Conservation (phyloP, 768 basidiomycete genomes). For the Auricularia heimuer region DNA sequence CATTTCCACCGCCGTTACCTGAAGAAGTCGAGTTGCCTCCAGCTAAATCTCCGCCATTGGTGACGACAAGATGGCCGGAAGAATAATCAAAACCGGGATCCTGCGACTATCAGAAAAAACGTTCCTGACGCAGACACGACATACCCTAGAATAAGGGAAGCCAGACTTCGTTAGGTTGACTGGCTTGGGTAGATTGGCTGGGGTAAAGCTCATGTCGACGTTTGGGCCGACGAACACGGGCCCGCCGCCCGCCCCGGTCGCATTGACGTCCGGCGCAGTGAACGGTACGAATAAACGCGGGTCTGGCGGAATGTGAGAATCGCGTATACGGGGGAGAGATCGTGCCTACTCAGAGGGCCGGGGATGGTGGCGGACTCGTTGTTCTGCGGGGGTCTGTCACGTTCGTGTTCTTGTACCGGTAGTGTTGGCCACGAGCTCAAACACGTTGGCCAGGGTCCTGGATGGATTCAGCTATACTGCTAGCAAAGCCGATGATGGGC, state of each 20-base stretch:
- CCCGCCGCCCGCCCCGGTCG: slow-evolving; percentile 34
- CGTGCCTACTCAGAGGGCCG: slow-evolving; percentile 28
- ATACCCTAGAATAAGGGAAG: not conserved
- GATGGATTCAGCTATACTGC: slow-evolving; percentile 1
- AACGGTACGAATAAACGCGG: slow-evolving; percentile 31
- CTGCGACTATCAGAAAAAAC: not conserved
- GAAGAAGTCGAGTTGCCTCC: not conserved
- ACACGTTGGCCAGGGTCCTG: slow-evolving; percentile 38
- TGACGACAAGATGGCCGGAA: not conserved
- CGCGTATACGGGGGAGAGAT: not conserved
- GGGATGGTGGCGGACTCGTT: slow-evolving; percentile 34
- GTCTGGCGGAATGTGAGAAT: slow-evolving; percentile 10
- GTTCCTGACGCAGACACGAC: no score
- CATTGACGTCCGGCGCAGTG: slow-evolving; percentile 31
- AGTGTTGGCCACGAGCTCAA: slow-evolving; percentile 36
- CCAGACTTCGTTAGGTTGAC: slow-evolving; percentile 27
- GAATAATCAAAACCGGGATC: not conserved
- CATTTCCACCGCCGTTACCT: not conserved
- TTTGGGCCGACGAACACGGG: slow-evolving; percentile 27
- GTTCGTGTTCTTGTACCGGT: slow-evolving; percentile 35
- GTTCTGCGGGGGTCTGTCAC: slow-evolving; percentile 24
- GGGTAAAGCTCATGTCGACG: slow-evolving; percentile 27
- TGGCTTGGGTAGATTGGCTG: slow-evolving; percentile 25
- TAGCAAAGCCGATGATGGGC: slow-evolving; percentile 4
- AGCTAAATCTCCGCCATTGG: not conserved